Evolutionary conservation across 352 stramenopile genomes (phyloP), one percentile per base, ranked within the genome.

Genomic region (Phytopythium chamaehyphon): DNA sequence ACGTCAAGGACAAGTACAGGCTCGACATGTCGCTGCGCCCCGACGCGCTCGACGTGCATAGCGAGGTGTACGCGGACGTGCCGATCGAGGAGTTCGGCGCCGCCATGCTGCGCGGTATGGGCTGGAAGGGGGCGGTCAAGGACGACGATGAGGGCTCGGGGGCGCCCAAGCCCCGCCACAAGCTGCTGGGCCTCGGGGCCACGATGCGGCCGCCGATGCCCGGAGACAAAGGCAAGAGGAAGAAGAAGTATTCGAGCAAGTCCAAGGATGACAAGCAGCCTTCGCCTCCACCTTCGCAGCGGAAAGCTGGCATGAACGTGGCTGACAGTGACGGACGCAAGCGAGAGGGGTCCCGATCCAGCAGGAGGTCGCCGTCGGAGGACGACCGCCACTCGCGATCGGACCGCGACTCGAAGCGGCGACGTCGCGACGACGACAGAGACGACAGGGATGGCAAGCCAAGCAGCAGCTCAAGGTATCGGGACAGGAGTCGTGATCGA

Each of bases 31-130:
- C 81, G 21, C 49, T 83, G 44, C 78, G 88, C 1, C 86, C 90
- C 0, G 77, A 95, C 2, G 89, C 86, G 36, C 60, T 91, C 12
- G 75, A 95, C 26, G 86, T 96, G 8, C 67, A 90, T 43, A 93
- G 75, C 37, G 71, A 94, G 6, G 75, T 75, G 26, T 98, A 98
- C 61, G 62, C 84, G n/a, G 47, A 55, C 7, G 79, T 98, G 28
- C 88, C 92, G 0, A 90, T 99, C 45, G 73, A 90, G 40, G 93
- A 98, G 47, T 99, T 99, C 75, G 97, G 97, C 15, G 86, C 83
- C 4, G 97, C 96, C 19, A 70, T 99, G 64, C 71, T 99, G 9
- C 77, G 96, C 15, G 97, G 97, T 12, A 99, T 99, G 97, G 97
- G 97, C 48, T 99, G 97, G 97, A 96, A 63, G 9, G 96, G 95